Percentiles rank a stretch among this genome's conserved stretches.
phyloP scores from a whole-genome alignment of 805 yeast species.

The Lipomyces starkeyi region DNA sequence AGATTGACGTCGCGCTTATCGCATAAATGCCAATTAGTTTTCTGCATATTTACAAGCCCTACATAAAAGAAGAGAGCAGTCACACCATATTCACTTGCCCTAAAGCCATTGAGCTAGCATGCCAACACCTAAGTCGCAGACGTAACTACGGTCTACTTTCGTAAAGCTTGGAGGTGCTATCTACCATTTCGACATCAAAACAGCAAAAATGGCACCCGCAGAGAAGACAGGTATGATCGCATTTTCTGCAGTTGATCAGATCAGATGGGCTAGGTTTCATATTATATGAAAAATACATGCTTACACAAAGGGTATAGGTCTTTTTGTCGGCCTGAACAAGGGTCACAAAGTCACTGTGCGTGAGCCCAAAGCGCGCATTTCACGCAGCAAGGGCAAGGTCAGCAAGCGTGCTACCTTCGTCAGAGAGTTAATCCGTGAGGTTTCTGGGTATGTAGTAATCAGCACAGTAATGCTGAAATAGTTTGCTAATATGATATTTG shows the following conservation, averaged over 20 bases:
- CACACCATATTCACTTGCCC: background rate
- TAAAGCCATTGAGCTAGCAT: background rate
- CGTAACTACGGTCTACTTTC: too few relatives aligned
- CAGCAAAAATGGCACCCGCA: slow-evolving; percentile 33
- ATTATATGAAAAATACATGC: background rate
- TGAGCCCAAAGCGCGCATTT: slow-evolving; percentile 84
- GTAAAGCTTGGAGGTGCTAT: background rate
- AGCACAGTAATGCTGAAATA: background rate
- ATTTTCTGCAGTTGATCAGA: background rate
- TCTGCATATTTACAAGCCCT: background rate
- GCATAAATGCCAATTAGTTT: background rate
- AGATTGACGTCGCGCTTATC: background rate
- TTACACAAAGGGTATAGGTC: slow-evolving; percentile 53
- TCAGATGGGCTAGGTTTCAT: background rate
- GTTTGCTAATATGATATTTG: background rate
- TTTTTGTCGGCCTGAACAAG: slow-evolving; percentile 98
- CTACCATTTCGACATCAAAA: background rate
- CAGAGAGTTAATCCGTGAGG: slow-evolving; percentile 94
- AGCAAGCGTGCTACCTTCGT: slow-evolving; percentile 97
- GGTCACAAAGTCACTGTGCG: slow-evolving; percentile 94
- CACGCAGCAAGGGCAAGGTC: slow-evolving; percentile 95
- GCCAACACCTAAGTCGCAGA: too few relatives aligned
- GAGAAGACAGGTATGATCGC: slow-evolving; percentile 36
- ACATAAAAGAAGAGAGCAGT: background rate
- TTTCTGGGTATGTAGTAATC: slow-evolving; percentile 64